A percentile compares a stretch with the other conserved stretches of the same genome.
phyloP scores from a whole-genome alignment of 2,329 filamentous ascomycete species.

The Fusarium sp. region DNA sequence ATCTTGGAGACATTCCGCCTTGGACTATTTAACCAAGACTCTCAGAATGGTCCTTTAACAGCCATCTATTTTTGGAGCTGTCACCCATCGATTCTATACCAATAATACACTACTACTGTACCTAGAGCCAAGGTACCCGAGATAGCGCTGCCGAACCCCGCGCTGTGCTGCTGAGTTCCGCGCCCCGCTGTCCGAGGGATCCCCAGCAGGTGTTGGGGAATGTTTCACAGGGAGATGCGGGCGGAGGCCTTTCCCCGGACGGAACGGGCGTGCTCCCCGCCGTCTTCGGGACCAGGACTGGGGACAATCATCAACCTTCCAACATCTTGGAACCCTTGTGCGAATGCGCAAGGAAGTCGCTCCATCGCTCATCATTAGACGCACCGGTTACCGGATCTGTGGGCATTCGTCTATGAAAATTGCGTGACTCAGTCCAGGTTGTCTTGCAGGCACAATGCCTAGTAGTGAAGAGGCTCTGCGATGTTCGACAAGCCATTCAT shows the following conservation, averaged over 20 bases:
- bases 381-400: constrained; percentile 8
- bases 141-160: constrained; percentile 41
- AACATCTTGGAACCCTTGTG: constrained; percentile 4
- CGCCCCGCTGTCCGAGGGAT: constrained; percentile 22
- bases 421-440: not conserved
- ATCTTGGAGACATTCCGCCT: not conserved
- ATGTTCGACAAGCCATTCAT: no score
- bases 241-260: constrained; percentile 2
- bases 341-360: constrained; percentile 16
- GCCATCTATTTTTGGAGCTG: constrained; percentile 21
- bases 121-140: constrained; percentile 23
- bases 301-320: constrained; percentile 17
- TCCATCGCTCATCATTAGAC: not conserved
- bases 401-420: not conserved
- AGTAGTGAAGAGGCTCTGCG: no score
- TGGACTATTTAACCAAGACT: not conserved
- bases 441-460: not conserved
- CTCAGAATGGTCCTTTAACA: not conserved
- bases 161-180: constrained; percentile 29
- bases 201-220: constrained; percentile 21
- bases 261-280: constrained; percentile 9
- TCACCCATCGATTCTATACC: constrained; percentile 6
- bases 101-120: constrained; percentile 17
- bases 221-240: constrained; percentile 12
- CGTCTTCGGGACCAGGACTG: not conserved